phyloP scores from a whole-genome alignment of 2,329 filamentous ascomycete species.

The Alternaria ethzedia region DNA sequence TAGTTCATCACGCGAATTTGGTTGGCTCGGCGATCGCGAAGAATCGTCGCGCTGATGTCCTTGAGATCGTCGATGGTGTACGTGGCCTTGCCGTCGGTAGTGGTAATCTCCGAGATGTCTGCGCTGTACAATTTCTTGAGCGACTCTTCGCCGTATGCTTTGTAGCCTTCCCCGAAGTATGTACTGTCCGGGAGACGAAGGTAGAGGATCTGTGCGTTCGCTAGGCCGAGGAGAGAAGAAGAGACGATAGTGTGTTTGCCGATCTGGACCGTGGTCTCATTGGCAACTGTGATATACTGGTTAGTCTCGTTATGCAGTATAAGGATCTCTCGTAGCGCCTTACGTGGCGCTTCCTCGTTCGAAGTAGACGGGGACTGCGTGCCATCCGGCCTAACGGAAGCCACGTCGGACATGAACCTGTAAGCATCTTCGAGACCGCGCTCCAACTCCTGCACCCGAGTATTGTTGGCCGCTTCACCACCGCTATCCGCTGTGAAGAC shows the following conservation, averaged over 20 bases:
- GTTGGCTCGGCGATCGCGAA: conserved; percentile 20
- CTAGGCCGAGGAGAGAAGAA: conserved; percentile 13
- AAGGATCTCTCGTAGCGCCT: background rate
- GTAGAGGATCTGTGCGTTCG: conserved; percentile 34
- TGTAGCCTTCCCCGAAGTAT: conserved; percentile 27
- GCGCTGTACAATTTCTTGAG: conserved; percentile 30
- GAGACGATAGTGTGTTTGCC: conserved; percentile 12
- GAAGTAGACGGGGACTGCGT: background rate
- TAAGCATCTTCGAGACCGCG: conserved; percentile 32
- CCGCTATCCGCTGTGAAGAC: conserved; percentile 35
- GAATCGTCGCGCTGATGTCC: conserved; percentile 20
- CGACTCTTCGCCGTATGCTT: conserved; percentile 14
- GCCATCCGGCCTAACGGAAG: background rate
- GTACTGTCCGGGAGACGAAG: conserved; percentile 35
- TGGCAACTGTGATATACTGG: background rate
- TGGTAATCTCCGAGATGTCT: conserved; percentile 22
- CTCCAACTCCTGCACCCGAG: conserved; percentile 25
- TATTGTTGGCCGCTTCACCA: conserved; percentile 21
- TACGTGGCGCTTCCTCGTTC: conserved; percentile 4
- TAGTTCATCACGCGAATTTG: conserved; percentile 31
- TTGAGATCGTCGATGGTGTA: conserved; percentile 30
- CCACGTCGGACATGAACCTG: conserved; percentile 23
- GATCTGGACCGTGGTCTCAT: conserved; percentile 12
- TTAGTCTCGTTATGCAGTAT: background rate
- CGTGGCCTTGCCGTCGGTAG: conserved; percentile 23